phyloP scores from a whole-genome alignment of 176 grass and related monocot genomes.

The Ensete glaucum region DNA sequence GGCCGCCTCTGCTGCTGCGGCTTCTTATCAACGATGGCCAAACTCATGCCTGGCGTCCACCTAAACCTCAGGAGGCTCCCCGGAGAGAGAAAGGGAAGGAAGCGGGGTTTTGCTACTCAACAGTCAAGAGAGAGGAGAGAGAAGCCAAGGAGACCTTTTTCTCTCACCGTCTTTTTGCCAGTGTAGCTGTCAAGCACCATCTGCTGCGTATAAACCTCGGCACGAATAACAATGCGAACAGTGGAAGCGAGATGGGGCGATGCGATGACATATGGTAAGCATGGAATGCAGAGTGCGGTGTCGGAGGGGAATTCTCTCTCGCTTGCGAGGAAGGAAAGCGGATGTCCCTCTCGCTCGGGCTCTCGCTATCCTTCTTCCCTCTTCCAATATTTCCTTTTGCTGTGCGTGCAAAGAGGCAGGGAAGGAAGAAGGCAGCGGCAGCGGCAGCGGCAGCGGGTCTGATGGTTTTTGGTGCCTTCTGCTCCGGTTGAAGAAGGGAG shows the following conservation, averaged over 20 bases:
- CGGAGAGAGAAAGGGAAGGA: not conserved
- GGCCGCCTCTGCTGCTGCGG: slow-evolving; percentile 27
- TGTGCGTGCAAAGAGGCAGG: not conserved
- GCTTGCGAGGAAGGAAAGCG: not conserved
- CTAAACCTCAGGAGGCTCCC: not conserved
- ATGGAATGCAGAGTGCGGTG: slow-evolving; percentile 15
- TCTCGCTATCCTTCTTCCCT: not conserved
- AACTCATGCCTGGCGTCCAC: slow-evolving; percentile 32
- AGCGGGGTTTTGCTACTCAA: not conserved
- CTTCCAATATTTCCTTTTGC: not conserved
- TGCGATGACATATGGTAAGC: not conserved
- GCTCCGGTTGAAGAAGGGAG: no score
- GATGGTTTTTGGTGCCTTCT: no score
- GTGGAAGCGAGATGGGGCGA: not conserved
- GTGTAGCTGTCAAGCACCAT: slow-evolving; percentile 15
- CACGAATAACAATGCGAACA: not conserved
- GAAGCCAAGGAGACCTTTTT: not conserved
- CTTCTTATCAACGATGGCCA: slow-evolving; percentile 76
- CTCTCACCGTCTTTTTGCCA: not conserved
- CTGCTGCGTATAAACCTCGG: not conserved
- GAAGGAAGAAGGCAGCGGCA: not conserved
- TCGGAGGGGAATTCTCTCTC: slow-evolving; percentile 1
- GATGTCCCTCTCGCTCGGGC: not conserved
- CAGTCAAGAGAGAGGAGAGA: not conserved
- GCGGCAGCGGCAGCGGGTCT: not conserved